A percentile compares a stretch with the other conserved stretches of the same genome.
phyloP scores from a whole-genome alignment of 2,329 filamentous ascomycete genomes.

The Epichloe sibirici region DNA sequence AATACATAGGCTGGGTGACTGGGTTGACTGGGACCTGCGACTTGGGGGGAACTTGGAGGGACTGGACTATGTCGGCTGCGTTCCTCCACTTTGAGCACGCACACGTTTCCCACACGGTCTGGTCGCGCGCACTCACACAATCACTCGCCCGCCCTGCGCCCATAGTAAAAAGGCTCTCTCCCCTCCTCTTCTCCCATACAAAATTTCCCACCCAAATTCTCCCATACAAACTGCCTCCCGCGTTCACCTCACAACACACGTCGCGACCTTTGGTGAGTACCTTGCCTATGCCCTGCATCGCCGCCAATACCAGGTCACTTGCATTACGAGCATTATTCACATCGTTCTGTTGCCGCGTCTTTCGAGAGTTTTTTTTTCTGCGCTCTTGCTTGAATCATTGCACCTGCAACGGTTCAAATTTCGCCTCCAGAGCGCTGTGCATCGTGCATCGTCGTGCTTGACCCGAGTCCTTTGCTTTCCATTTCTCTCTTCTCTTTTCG shows the following conservation, averaged over 20 bases:
- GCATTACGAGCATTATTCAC: slow-evolving; percentile 5
- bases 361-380: slow-evolving; percentile 2
- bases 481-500: background rate
- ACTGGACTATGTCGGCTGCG: slow-evolving; percentile 12
- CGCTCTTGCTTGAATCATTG: slow-evolving; percentile 12
- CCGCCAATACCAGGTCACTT: slow-evolving; percentile 23
- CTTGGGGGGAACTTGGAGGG: background rate
- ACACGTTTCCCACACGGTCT: slow-evolving; percentile 8
- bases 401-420: slow-evolving; percentile 6
- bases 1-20: background rate
- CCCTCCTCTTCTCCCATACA: slow-evolving; percentile 50
- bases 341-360: background rate
- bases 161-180: slow-evolving; percentile 52
- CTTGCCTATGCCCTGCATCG: slow-evolving; percentile 18
- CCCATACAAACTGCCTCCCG: slow-evolving; percentile 34
- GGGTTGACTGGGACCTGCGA: background rate
- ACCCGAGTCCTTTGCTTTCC: background rate
- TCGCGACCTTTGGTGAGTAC: slow-evolving; percentile 40
- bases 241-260: slow-evolving; percentile 32
- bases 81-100: slow-evolving; percentile 14
- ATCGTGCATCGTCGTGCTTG: slow-evolving; percentile 8
- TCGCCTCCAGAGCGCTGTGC: slow-evolving; percentile 5
- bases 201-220: slow-evolving; percentile 43
- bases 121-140: slow-evolving; percentile 34
- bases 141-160: slow-evolving; percentile 34